Conservation (phyloP, 2,329 filamentous ascomycete species). For the Scortechinia acanthostroma region DNA sequence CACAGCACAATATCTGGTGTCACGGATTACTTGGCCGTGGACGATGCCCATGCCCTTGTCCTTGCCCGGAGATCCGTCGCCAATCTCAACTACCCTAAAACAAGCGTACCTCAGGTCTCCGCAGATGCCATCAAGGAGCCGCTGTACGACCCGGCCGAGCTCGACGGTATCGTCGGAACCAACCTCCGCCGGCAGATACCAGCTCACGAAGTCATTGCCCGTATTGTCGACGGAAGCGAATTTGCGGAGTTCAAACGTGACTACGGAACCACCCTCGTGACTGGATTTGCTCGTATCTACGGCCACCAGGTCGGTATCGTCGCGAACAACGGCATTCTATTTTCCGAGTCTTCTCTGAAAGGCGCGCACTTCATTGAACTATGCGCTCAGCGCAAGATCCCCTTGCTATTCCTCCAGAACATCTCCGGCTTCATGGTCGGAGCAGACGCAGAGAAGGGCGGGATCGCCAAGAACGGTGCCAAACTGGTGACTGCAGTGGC, state of each 20-base stretch:
- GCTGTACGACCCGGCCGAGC: slow-evolving; percentile 70
- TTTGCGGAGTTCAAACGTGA: slow-evolving; percentile 92
- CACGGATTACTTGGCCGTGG: slow-evolving; percentile 87
- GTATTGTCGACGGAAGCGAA: slow-evolving; percentile 82
- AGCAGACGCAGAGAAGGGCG: slow-evolving; percentile 80
- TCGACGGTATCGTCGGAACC: slow-evolving; percentile 81
- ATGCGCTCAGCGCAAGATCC: slow-evolving; percentile 81
- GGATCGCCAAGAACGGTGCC: slow-evolving; percentile 95
- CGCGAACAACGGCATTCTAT: slow-evolving; percentile 92
- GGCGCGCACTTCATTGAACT: slow-evolving; percentile 96
- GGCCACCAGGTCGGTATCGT: slow-evolving; percentile 87
- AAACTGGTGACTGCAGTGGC: slow-evolving; percentile 94
- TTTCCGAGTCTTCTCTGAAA: slow-evolving; percentile 82
- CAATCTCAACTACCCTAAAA: slow-evolving; percentile 81
- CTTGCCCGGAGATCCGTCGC: slow-evolving; percentile 76
- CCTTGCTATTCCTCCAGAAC: slow-evolving; percentile 89
- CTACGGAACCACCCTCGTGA: slow-evolving; percentile 84
- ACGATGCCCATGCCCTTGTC: slow-evolving; percentile 84
- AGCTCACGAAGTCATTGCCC: slow-evolving; percentile 83
- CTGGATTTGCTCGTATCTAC: slow-evolving; percentile 84
- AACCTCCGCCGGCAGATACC: slow-evolving; percentile 81
- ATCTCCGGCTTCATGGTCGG: slow-evolving; percentile 99
- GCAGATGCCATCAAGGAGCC: slow-evolving; percentile 58
- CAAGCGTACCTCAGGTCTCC: slow-evolving; percentile 22
- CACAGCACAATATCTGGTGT: slow-evolving; percentile 89